These are phyloP conservation scores for Tolypocladium inflatum DNA, from an alignment of 2,329 filamentous ascomycete genomes.

Conservation along the genomic window DNA sequence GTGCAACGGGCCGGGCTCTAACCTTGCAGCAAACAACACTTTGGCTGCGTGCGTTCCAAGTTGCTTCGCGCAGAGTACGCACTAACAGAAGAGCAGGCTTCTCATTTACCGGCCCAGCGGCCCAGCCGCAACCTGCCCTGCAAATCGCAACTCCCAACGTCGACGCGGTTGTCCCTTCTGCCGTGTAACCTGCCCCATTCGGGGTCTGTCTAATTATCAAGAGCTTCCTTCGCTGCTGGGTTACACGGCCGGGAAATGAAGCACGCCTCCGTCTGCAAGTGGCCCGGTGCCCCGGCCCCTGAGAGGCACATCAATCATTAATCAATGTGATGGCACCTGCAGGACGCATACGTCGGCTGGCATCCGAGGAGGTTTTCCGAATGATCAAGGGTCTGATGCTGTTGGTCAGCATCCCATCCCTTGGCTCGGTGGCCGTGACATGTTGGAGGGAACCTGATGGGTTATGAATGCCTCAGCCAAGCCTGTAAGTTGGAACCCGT, in stretches of 20 bases:
- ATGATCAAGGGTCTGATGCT: not conserved
- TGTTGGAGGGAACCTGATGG: not conserved
- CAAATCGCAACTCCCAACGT: not conserved
- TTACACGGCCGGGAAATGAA: constrained; percentile 1
- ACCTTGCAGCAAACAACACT: not conserved
- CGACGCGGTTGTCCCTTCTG: not conserved
- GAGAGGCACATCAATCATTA: not conserved
- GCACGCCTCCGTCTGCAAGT: not conserved
- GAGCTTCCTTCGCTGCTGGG: not conserved
- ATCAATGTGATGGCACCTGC: not conserved
- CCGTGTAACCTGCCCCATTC: not conserved
- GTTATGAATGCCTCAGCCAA: not conserved
- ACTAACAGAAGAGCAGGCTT: not conserved
- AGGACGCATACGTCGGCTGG: not conserved
- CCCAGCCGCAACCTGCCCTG: not conserved
- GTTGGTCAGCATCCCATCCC: not conserved
- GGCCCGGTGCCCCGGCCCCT: not conserved
- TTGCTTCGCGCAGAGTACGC: not conserved
- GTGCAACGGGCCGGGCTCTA: not conserved
- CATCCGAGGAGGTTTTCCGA: not conserved
- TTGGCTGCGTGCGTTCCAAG: not conserved
- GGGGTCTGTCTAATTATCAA: not conserved
- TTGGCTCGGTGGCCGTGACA: not conserved
- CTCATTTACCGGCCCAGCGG: not conserved
- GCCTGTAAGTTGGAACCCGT: not conserved